phyloP scores from a whole-genome alignment of 768 basidiomycete genomes.

The Cubamyces lactineus region DNA sequence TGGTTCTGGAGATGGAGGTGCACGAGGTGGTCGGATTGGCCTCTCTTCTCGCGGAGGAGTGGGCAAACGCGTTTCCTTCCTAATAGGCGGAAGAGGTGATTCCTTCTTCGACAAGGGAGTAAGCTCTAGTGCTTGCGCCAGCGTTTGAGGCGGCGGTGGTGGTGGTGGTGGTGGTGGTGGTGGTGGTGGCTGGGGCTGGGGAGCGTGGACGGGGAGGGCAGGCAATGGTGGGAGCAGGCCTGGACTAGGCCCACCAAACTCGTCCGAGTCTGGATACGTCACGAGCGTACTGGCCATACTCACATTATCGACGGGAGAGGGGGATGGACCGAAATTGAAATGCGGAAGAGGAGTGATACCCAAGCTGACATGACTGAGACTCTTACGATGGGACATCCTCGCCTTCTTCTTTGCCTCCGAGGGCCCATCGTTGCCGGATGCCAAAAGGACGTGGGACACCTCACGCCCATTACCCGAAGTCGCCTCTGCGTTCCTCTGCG shows the following conservation, averaged over 20 bases:
- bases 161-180: background rate
- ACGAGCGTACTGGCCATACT: constrained; percentile 31
- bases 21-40: background rate
- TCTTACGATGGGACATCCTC: constrained; percentile 27
- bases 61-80: constrained; percentile 15
- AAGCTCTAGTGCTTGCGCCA: constrained; percentile 15
- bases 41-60: constrained; percentile 17
- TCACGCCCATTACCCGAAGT: background rate
- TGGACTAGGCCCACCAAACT: constrained; percentile 10
- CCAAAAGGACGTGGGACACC: constrained; percentile 13
- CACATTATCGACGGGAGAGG: constrained; percentile 28
- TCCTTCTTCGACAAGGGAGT: constrained; percentile 18
- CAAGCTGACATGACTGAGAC: constrained; percentile 34
- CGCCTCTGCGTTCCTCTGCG: background rate
- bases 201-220: background rate
- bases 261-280: constrained; percentile 4
- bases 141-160: constrained; percentile 11
- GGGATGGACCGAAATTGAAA: constrained; percentile 26
- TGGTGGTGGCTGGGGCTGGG: background rate
- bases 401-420: constrained; percentile 11
- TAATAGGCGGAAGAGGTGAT: constrained; percentile 10
- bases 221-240: constrained; percentile 10
- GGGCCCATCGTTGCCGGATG: constrained; percentile 8
- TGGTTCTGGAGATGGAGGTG: background rate
- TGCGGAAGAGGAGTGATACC: constrained; percentile 32